Conservation (phyloP, 2,329 filamentous ascomycete genomes). For the Teratosphaeriaceae sp. region DNA sequence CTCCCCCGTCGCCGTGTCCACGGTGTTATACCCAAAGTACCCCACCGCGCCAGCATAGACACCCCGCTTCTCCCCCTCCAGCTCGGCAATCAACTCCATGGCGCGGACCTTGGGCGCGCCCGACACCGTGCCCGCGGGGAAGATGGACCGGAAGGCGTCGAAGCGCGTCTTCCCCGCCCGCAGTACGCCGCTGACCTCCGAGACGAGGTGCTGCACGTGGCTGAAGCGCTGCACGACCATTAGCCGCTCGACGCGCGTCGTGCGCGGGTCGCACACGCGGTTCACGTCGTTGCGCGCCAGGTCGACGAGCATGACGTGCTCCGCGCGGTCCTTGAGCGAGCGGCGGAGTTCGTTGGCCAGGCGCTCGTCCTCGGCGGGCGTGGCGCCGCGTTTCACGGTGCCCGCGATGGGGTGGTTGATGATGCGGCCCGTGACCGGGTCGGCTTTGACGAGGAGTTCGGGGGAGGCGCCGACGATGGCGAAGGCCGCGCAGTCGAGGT, state of each 20-base stretch:
- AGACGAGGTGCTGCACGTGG: conserved; percentile 95
- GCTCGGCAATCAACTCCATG: conserved; percentile 94
- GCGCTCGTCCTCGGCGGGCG: conserved; percentile 70
- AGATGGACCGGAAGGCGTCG: conserved; percentile 89
- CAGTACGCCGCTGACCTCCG: conserved; percentile 85
- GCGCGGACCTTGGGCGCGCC: conserved; percentile 93
- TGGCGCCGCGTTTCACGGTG: conserved; percentile 81
- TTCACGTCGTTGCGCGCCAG: conserved; percentile 95
- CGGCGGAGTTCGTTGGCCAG: conserved; percentile 70
- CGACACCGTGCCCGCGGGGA: conserved; percentile 91
- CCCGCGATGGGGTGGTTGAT: conserved; percentile 97
- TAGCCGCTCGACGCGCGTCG: conserved; percentile 83
- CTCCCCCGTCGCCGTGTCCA: conserved; percentile 51
- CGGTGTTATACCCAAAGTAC: conserved; percentile 83
- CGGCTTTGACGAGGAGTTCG: conserved; percentile 88
- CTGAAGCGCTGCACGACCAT: conserved; percentile 95
- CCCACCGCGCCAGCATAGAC: conserved; percentile 95
- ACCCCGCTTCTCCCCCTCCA: conserved; percentile 89
- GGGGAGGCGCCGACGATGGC: conserved; percentile 93
- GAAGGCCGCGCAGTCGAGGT: conserved; percentile 84
- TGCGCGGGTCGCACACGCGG: conserved; percentile 83
- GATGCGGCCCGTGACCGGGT: conserved; percentile 54
- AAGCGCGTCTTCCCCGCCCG: conserved; percentile 79
- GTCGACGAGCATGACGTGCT: conserved; percentile 98
- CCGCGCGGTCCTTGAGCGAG: conserved; percentile 84